These are phyloP conservation scores for Eragrostis curvula DNA, from an alignment of 176 grass and related monocot species.

Conservation along the genomic window DNA sequence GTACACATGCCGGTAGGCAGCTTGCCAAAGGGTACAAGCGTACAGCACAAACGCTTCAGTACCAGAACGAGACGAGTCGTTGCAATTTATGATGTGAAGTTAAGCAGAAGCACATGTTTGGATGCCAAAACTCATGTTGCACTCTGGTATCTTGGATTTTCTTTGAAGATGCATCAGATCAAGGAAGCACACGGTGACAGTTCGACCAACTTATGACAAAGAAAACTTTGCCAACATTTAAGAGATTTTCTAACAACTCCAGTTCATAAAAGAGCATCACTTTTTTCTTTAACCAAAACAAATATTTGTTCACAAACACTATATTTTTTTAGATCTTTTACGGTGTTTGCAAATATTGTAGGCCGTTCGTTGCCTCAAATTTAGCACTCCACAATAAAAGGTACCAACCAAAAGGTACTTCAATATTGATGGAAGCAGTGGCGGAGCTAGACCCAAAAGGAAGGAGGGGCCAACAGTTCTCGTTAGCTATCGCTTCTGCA, in stretches of 20 bases:
- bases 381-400: no score
- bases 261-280: neutral
- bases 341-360: no score
- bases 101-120: neutral
- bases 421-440: no score
- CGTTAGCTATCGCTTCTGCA: no score
- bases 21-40: neutral
- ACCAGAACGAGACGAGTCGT: slow-evolving; percentile 2
- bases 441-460: no score
- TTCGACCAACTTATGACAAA: neutral
- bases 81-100: slow-evolving; percentile 4
- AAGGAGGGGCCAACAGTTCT: no score
- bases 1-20: slow-evolving; percentile 5
- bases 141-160: neutral
- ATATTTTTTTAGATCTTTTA: no score
- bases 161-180: neutral
- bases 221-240: neutral
- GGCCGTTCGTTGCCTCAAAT: no score
- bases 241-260: no score
- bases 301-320: no score
- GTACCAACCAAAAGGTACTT: no score
- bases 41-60: neutral
- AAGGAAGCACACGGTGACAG: neutral
- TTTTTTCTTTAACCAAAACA: neutral
- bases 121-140: neutral